Evolutionary conservation across 345 rosid species (phyloP).

Genomic region (Populus tremula): DNA sequence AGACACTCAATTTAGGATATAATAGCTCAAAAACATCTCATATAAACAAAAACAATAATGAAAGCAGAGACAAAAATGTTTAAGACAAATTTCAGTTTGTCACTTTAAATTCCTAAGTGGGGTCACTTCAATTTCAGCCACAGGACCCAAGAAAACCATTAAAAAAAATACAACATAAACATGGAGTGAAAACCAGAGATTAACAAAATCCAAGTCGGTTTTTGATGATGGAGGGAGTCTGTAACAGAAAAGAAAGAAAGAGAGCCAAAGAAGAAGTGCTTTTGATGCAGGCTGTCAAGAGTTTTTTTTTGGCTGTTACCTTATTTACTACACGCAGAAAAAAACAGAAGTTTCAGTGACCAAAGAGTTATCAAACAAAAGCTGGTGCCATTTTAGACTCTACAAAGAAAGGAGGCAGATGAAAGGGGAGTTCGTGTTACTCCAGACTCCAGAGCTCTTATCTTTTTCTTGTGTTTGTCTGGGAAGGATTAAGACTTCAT

Average conservation of each 20-base stretch:
- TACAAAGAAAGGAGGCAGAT: neutral
- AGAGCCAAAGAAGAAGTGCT: neutral
- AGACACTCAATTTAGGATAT: neutral
- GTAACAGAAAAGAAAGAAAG: neutral
- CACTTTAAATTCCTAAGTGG: constrained; percentile 8
- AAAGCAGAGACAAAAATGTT: constrained; percentile 6
- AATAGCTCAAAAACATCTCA: constrained; percentile 1
- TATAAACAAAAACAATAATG: neutral
- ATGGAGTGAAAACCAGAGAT: neutral
- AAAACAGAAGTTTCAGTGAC: neutral
- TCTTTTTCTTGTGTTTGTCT: neutral
- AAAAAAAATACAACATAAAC: neutral
- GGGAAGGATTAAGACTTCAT: neutral
- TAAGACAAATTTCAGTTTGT: neutral
- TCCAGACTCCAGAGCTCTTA: neutral
- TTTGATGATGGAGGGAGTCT: neutral
- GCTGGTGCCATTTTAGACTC: neutral
- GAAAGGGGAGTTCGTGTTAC: neutral
- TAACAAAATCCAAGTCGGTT: neutral
- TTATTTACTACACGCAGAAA: neutral
- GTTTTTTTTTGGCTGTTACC: neutral
- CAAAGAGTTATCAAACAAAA: neutral
- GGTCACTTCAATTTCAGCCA: constrained; percentile 20
- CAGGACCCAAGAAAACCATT: neutral
- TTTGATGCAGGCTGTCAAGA: neutral